These are phyloP conservation scores for Tagetes patula DNA, from an alignment of 129 eudicot genomes.

Conservation along the genomic window DNA sequence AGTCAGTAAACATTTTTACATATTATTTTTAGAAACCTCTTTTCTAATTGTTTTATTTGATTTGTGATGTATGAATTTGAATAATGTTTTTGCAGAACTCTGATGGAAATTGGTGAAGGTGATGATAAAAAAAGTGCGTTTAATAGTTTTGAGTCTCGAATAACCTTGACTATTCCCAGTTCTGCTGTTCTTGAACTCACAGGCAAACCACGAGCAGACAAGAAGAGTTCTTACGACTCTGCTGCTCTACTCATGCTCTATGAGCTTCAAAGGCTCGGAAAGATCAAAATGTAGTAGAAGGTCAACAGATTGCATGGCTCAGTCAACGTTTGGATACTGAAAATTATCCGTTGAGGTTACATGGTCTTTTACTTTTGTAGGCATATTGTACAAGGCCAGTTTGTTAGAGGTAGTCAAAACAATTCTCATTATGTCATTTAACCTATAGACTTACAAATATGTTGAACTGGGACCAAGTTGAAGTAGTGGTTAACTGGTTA, in stretches of 20 bases:
- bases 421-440: too few species aligned
- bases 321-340: background rate
- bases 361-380: background rate
- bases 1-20: slow-evolving; percentile 32
- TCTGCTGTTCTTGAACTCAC: slow-evolving; percentile 44
- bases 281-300: slow-evolving; percentile 38
- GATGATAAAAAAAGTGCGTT: slow-evolving; percentile 42
- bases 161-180: slow-evolving; percentile 60
- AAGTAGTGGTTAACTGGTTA: too few species aligned
- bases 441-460: too few species aligned
- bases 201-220: slow-evolving; percentile 71
- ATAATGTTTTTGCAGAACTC: slow-evolving; percentile 39
- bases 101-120: slow-evolving; percentile 52
- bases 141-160: slow-evolving; percentile 51
- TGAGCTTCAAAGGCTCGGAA: slow-evolving; percentile 55
- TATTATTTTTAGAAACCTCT: background rate
- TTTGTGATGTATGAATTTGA: background rate
- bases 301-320: background rate
- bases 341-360: background rate
- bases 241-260: slow-evolving; percentile 69
- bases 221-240: slow-evolving; percentile 77
- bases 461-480: too few species aligned
- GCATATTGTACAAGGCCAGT: too few species aligned
- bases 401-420: too few species aligned
- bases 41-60: background rate